Conservation (phyloP, 1,284 basidiomycete species). For the Entoloma clypeatum region DNA sequence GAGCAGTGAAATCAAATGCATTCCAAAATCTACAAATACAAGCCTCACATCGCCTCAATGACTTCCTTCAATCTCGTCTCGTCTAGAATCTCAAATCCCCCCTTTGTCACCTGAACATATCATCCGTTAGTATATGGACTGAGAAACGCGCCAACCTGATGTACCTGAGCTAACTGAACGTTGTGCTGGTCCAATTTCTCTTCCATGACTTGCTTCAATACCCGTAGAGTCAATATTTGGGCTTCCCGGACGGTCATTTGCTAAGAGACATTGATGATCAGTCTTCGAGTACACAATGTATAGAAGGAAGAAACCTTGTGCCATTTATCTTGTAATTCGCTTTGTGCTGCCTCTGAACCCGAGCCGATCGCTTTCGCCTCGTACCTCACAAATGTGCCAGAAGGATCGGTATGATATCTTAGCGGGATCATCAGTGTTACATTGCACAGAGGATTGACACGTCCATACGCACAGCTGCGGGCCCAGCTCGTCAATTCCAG, state of each 20-base stretch:
- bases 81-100: slow-evolving; percentile 82
- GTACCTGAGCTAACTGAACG: slow-evolving; percentile 91
- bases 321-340: slow-evolving; percentile 96
- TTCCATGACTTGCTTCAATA: slow-evolving; percentile 99
- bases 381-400: slow-evolving; percentile 96
- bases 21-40: slow-evolving; percentile 15
- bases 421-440: slow-evolving; percentile 11
- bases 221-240: slow-evolving; percentile 80
- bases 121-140: slow-evolving; percentile 5
- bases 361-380: slow-evolving; percentile 99
- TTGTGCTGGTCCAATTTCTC: slow-evolving; percentile 98
- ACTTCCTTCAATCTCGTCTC: slow-evolving; percentile 75
- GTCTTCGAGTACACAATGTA: background rate
- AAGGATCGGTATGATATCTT: slow-evolving; percentile 97
- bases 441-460: background rate
- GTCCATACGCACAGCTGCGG: slow-evolving; percentile 78
- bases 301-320: slow-evolving; percentile 64
- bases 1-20: slow-evolving; percentile 8
- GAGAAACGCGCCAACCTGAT: slow-evolving; percentile 20
- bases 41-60: slow-evolving; percentile 71
- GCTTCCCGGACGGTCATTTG: slow-evolving; percentile 93
- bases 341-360: slow-evolving; percentile 96
- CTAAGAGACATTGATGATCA: too few relatives aligned
- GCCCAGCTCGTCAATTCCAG: slow-evolving; percentile 93
- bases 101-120: slow-evolving; percentile 61